Evolutionary conservation across 148 eudicot genomes (phyloP), one percentile per base, ranked within the genome.

Genomic region (Fagopyrum esculentum): DNA sequence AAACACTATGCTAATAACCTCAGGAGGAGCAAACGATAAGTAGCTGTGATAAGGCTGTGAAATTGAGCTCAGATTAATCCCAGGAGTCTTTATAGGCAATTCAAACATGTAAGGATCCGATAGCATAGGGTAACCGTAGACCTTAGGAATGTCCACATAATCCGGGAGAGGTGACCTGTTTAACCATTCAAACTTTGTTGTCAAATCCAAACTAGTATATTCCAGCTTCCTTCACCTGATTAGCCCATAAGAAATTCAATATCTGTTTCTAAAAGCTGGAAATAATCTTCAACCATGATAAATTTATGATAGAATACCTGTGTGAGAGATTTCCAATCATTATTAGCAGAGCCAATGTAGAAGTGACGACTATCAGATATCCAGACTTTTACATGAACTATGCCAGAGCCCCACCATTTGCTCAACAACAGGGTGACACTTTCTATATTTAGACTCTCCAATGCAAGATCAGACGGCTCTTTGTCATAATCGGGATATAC

Each of bases 1-100:
- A n/a, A 61, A 12, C n/a, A 69, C n/a, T 55, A 72, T 59, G 45
- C 44, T 10, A 72, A 77, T 80, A 78, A 93, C 96, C 96, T 93
- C 98, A 64, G 98, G 98, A 77, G 98, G 98, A 80, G 98, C 90
- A 80, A 93, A 93, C 17, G 98, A 93, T 49, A 93, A 89, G 88
- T 89, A 91, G 81, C 87, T 87, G 74, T 74, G 45, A 54, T 82
- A 76, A 79, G 80, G 75, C 71, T 86, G 78, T 51, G 77, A 71
- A 19, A 77, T 71, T 43, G 83, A 83, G 66, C 16, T 64, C 17
- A 56, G 29, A 69, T 76, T 80, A 70, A 9, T 43, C 74, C 92
- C 96, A 71, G 92, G 96, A 52, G 92, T 91, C 78, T 77, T 80
- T 74, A 90, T 77, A 19, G 90, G 76, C 60, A 77, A 35, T n/a